These are phyloP conservation scores for Conidiobolus incongruus DNA, from an alignment of 371 early-diverging fungal genomes.

Conservation along the genomic window DNA sequence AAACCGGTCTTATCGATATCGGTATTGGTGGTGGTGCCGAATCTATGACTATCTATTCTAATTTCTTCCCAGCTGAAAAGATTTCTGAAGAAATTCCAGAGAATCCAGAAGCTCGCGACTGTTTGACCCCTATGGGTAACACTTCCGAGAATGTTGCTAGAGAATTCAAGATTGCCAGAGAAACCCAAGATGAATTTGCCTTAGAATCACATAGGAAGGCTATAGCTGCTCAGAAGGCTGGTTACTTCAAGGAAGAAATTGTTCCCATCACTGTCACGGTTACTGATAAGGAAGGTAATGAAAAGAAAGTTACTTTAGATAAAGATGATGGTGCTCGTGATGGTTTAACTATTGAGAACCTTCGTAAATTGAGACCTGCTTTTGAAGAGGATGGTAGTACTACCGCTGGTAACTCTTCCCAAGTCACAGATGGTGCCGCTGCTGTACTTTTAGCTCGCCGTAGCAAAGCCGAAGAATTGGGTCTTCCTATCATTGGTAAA, in stretches of 20 bases:
- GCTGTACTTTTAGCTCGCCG: slow-evolving; percentile 91
- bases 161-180: slow-evolving; percentile 58
- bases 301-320: slow-evolving; percentile 27
- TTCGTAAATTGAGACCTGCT: slow-evolving; percentile 77
- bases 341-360: slow-evolving; percentile 47
- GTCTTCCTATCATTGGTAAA: slow-evolving; percentile 70
- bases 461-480: slow-evolving; percentile 68
- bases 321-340: slow-evolving; percentile 90
- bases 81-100: slow-evolving; percentile 48
- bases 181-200: slow-evolving; percentile 78
- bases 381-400: slow-evolving; percentile 72
- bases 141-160: slow-evolving; percentile 93
- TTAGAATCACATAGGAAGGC: slow-evolving; percentile 60
- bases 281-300: slow-evolving; percentile 37
- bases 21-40: slow-evolving; percentile 97
- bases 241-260: slow-evolving; percentile 83
- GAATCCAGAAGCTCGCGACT: slow-evolving; percentile 52
- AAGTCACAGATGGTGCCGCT: slow-evolving; percentile 97
- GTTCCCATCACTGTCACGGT: slow-evolving; percentile 64
- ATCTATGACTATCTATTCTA: slow-evolving; percentile 88
- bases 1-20: slow-evolving; percentile 74
- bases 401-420: slow-evolving; percentile 96
- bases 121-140: slow-evolving; percentile 66
- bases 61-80: slow-evolving; percentile 37
- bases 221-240: slow-evolving; percentile 66